phyloP scores from a whole-genome alignment of 192 early-diverging fungal species.

The Backusella morwellensis region DNA sequence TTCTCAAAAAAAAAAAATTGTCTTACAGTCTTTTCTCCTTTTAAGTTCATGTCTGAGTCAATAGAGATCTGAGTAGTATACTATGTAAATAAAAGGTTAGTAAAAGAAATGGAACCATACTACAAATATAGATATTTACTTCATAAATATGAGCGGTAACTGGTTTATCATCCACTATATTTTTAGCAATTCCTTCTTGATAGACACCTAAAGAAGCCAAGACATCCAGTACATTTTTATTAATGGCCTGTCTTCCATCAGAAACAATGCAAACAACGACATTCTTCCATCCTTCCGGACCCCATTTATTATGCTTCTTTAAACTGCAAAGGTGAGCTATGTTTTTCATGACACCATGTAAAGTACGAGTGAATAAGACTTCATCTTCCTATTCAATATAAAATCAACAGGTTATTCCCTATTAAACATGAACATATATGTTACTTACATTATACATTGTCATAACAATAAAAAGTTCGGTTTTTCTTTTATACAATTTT shows the following conservation, averaged over 20 bases:
- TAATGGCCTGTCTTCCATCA: conserved; percentile 67
- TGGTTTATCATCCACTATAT: conserved; percentile 57
- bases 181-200: conserved; percentile 67
- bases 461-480: conserved; percentile 81
- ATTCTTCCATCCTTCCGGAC: conserved; percentile 68
- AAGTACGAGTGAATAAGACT: conserved; percentile 64
- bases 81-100: conserved; percentile 12
- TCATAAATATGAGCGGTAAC: conserved; percentile 67
- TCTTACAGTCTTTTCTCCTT: conserved; percentile 48
- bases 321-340: conserved; percentile 67
- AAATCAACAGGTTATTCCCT: neutral
- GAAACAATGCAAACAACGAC: conserved; percentile 74
- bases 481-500: conserved; percentile 63
- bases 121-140: conserved; percentile 20
- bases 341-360: conserved; percentile 71
- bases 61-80: conserved; percentile 81
- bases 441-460: conserved; percentile 73
- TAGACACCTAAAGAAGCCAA: conserved; percentile 74
- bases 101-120: neutral
- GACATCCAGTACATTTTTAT: conserved; percentile 58
- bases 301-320: conserved; percentile 47
- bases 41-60: conserved; percentile 64
- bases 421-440: neutral
- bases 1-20: neutral
- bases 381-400: conserved; percentile 58